These are phyloP conservation scores for Azolla pinnata DNA, from an alignment of 75 land plant species.

Conservation along the genomic window DNA sequence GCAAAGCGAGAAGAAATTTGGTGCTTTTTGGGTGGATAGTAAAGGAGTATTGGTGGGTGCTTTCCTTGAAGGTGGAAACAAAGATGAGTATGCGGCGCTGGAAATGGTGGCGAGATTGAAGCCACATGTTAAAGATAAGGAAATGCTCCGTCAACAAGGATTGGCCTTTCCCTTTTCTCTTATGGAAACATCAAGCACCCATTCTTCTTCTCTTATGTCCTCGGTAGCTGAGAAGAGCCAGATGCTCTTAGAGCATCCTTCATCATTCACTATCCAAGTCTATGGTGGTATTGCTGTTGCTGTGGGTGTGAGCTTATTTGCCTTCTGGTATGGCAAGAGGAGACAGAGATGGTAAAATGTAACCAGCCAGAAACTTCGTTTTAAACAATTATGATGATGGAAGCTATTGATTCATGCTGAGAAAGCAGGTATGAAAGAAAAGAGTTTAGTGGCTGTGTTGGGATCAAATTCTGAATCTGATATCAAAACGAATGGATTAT, in stretches of 20 bases:
- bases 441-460: too few relatives aligned
- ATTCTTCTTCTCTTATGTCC: background rate
- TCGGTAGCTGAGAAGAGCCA: constrained; percentile 1
- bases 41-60: constrained; percentile 67
- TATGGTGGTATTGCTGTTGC: constrained; percentile 57
- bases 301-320: constrained; percentile 47
- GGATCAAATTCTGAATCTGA: too few relatives aligned
- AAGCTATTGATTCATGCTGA: too few relatives aligned
- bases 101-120: constrained; percentile 47
- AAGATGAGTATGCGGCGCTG: constrained; percentile 66
- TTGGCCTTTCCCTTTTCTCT: constrained; percentile 40
- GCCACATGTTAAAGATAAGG: constrained; percentile 41
- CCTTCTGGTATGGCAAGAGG: constrained; percentile 61
- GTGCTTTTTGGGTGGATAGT: constrained; percentile 81
- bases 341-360: constrained; percentile 43
- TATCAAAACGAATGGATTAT: too few relatives aligned
- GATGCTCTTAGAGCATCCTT: constrained; percentile 21
- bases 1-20: constrained; percentile 46
- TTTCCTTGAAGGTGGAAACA: constrained; percentile 78
- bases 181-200: background rate
- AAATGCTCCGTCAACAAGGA: constrained; percentile 44
- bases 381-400: too few relatives aligned
- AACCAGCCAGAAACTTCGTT: too few relatives aligned
- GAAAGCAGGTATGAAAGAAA: too few relatives aligned
- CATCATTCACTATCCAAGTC: constrained; percentile 38